Evolutionary conservation across 2,329 filamentous ascomycete genomes (phyloP), one percentile per base, ranked within the genome.

Genomic region (Camptophora hylomeconis): DNA sequence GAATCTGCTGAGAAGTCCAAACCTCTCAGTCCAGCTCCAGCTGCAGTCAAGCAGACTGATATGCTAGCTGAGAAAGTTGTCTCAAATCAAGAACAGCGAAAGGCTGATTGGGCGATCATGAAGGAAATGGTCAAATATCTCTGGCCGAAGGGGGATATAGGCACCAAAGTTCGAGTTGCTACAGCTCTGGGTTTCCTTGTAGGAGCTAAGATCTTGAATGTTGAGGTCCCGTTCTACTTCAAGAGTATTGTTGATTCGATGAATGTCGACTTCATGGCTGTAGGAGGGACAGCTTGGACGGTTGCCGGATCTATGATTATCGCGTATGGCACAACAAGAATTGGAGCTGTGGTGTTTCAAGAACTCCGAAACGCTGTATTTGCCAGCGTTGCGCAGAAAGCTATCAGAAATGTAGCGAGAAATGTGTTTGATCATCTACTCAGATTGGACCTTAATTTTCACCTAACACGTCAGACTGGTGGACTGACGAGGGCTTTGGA

Each of bases 211-310:
- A 73, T 92, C 26, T 65, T 98, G 48, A 98, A 95, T 54, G 89
- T 98, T 10, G 84, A 98, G 60, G 83, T 98, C 25, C 89, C 89
- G 0, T 98, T 98, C 52, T 98, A 94, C 64, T 98, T 98, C 65
- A 95, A 95, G 65, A 86, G 63, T 54, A 95, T 98, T 40, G 82
- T 98, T 22, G 92, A 98, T 54, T 75, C 82, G 12, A 93, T 98
- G 83, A 98, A 98, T 53, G 71, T 98, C 43, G 89, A 98, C 54
- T 76, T 93, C 50, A 69, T 72, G n/a, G 68, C 78, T 10, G 60
- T 81, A 5, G 87, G 84, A n/a, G 86, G 84, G 5, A 93, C 84
- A 0, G 86, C 83, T 16, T 80, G 77, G 29, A 84, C 83, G 0
- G 77, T 93, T 5, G 89, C 84, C 7, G 87, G 89, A 3, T 79